Base-by-base conservation (phyloP, 306 rosid species). In the Glycine tomentella region DNA sequence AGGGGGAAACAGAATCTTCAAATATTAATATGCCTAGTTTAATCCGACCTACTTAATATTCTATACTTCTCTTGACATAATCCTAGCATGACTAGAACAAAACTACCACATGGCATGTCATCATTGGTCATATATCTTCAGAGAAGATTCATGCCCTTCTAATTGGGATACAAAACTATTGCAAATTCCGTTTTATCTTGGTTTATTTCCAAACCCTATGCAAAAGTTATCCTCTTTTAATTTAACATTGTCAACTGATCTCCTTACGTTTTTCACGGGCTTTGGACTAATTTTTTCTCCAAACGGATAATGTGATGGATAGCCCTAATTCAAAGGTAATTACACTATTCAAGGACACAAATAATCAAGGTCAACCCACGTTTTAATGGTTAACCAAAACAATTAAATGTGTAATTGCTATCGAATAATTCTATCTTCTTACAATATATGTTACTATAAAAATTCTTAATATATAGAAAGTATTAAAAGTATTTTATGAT, bases 1-100 rank as follows among this genome's bases (percentile, higher is more conserved):
- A 25, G 31, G 38, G 17, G 49, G 58, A 34, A 74, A 38, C 15
- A 75, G 42, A 73, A 82, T 75, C 63, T 78, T 74, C 34, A 42
- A 74, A 83, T 83, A 56, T 62, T 38, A 81, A 76, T 14, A 38
- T 75, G 74, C 72, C 62, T 55, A 45, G 46, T 52, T 52, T 70
- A 72, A 46, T 72, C 57, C 76, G 63, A 90, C 93, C 97, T 53
- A 89, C 95, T 86, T 79, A 80, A 88, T 92, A 90, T 89, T 92
- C 89, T 84, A 74, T 7, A 17, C 72, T 65, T 84, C 83, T 81
- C 78, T 78, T 84, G 83, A 82, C 91, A 84, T 81, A 82, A 84
- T 86, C 84, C 71, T 76, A 62, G 83, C 87, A 62, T 83, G 61
- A 85, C 76, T 79, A 84, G 16, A 56, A 56, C 71, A 79, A 62